Conservation (phyloP, 176 grass and related monocot genomes). For the Guadua angustifolia region DNA sequence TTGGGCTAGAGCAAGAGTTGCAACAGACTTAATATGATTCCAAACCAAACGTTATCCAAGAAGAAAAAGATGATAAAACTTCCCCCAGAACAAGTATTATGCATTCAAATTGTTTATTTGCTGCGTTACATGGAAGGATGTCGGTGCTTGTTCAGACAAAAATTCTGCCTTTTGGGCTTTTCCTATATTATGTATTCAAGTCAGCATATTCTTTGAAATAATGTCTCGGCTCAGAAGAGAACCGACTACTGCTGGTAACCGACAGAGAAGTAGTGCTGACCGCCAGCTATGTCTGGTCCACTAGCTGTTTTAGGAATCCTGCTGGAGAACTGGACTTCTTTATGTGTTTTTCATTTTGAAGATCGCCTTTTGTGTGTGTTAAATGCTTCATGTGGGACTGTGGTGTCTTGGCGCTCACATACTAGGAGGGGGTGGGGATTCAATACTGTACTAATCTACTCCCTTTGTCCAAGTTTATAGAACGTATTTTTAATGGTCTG, state of each 20-base stretch:
- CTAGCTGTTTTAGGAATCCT: constrained; percentile 16
- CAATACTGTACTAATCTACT: not conserved
- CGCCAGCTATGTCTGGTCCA: constrained; percentile 20
- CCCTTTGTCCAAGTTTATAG: too few relatives aligned
- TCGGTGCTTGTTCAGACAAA: constrained; percentile 15
- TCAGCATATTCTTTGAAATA: constrained; percentile 45
- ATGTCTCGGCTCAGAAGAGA: not conserved
- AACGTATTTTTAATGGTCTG: too few relatives aligned
- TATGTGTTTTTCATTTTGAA: constrained; percentile 18
- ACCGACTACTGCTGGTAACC: constrained; percentile 39
- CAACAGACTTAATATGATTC: not conserved
- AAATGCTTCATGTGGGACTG: constrained; percentile 12
- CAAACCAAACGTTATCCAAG: not conserved
- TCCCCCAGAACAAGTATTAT: not conserved
- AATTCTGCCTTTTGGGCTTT: not conserved
- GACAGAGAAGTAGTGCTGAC: constrained; percentile 42
- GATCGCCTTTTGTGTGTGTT: constrained; percentile 9
- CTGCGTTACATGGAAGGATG: not conserved
- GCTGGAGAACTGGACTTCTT: not conserved
- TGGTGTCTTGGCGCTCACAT: not conserved
- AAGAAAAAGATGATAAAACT: not conserved
- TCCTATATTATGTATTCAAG: constrained; percentile 16
- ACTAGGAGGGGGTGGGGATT: not conserved
- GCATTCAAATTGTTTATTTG: not conserved
- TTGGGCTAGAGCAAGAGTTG: not conserved